Evolutionary conservation across 805 yeast species (phyloP).

Genomic region (Candida railenensis): DNA sequence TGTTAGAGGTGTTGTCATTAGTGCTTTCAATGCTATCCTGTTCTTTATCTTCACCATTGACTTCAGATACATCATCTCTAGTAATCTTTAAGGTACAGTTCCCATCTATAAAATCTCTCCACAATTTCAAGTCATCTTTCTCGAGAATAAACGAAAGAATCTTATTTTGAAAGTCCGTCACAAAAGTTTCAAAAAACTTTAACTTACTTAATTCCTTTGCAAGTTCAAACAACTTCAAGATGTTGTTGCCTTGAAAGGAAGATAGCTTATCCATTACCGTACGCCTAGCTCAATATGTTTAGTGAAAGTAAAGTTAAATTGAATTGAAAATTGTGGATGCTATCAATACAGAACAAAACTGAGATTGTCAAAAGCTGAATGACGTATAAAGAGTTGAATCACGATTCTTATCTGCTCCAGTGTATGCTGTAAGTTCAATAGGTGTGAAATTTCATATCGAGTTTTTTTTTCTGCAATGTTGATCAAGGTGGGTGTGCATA

Average conservation of each 20-base stretch:
- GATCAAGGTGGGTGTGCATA: too few species aligned
- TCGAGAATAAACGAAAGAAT: slow-evolving; percentile 27
- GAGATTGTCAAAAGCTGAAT: too few species aligned
- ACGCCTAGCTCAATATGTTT: background rate
- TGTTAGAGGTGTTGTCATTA: slow-evolving; percentile 3
- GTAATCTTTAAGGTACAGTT: slow-evolving; percentile 25
- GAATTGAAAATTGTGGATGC: background rate
- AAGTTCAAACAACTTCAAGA: slow-evolving; percentile 29
- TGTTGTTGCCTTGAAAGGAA: slow-evolving; percentile 35
- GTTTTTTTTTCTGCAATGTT: too few species aligned
- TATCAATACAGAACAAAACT: too few species aligned
- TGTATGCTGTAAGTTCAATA: too few species aligned
- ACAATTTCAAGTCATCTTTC: slow-evolving; percentile 28
- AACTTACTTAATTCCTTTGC: slow-evolving; percentile 31
- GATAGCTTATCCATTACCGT: slow-evolving; percentile 36
- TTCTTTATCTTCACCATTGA: slow-evolving; percentile 11
- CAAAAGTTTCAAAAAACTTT: slow-evolving; percentile 34
- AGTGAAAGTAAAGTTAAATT: background rate
- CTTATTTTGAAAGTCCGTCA: slow-evolving; percentile 34
- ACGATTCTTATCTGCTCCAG: too few species aligned
- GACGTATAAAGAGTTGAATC: too few species aligned
- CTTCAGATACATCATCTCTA: slow-evolving; percentile 6
- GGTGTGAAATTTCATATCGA: too few species aligned
- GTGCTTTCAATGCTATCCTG: background rate
- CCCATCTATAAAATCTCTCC: slow-evolving; percentile 40